phyloP scores from a whole-genome alignment of 495 filamentous ascomycete species.

The Xylaria nigripes region DNA sequence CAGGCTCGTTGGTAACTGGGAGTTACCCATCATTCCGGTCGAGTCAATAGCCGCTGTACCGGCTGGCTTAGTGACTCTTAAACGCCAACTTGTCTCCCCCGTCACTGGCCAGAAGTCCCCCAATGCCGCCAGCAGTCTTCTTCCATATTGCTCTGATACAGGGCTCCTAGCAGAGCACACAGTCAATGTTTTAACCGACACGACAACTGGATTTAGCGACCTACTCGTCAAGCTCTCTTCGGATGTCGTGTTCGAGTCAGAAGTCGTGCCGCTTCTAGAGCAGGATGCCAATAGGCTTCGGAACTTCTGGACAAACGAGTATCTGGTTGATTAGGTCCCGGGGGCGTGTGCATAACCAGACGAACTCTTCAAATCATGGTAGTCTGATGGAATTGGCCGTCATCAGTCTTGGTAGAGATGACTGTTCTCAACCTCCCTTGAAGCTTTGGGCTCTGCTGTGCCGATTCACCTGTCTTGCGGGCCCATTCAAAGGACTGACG shows the following conservation, averaged over 20 bases:
- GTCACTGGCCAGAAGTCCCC: constrained; percentile 1
- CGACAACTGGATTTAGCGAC: constrained; percentile 39
- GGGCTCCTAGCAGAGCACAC: constrained; percentile 34
- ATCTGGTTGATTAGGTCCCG: constrained; percentile 18
- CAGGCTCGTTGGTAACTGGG: constrained; percentile 20
- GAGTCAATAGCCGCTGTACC: constrained; percentile 20
- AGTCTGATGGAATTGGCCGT: too few species aligned
- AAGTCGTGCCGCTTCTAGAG: constrained; percentile 32
- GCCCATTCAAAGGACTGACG: too few species aligned
- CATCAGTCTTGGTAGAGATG: not conserved
- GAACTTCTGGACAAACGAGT: constrained; percentile 44
- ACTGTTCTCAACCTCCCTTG: too few species aligned
- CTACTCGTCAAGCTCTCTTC: constrained; percentile 35
- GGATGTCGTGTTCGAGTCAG: constrained; percentile 26
- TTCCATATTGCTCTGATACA: constrained; percentile 38
- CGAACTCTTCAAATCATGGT: too few species aligned
- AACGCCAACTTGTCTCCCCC: constrained; percentile 15
- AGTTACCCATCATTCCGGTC: constrained; percentile 32
- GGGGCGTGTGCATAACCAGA: not conserved
- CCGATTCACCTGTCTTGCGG: too few species aligned
- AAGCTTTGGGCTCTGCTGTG: too few species aligned
- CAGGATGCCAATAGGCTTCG: constrained; percentile 25
- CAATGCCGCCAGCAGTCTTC: constrained; percentile 27
- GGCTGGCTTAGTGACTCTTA: constrained; percentile 23
- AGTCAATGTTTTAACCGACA: constrained; percentile 41